Percentiles rank a stretch among this genome's conserved stretches.
phyloP scores from a whole-genome alignment of 192 early-diverging fungal species.

The Irineochytrium annulatum region DNA sequence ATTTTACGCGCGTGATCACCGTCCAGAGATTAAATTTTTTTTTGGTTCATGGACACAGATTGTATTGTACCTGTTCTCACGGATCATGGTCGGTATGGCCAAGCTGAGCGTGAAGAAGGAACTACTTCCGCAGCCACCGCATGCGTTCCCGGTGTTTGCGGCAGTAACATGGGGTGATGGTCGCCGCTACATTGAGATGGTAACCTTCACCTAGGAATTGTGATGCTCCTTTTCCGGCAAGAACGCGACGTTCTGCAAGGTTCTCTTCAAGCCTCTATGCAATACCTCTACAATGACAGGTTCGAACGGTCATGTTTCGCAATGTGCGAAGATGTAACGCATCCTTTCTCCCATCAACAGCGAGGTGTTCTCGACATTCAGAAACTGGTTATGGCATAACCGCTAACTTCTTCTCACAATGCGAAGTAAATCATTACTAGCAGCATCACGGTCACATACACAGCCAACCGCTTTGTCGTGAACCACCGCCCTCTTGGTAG shows the following conservation, averaged over 20 bases:
- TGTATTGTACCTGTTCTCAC: constrained; percentile 88
- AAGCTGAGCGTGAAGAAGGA: constrained; percentile 72
- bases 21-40: background rate
- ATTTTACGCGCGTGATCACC: background rate
- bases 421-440: background rate
- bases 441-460: background rate
- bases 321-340: background rate
- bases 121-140: constrained; percentile 66
- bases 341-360: background rate
- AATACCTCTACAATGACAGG: constrained; percentile 87
- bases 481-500: background rate
- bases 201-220: constrained; percentile 40
- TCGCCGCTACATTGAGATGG: background rate
- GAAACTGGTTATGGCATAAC: constrained; percentile 34
- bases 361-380: constrained; percentile 29
- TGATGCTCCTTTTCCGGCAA: constrained; percentile 93
- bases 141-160: constrained; percentile 89
- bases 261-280: constrained; percentile 91
- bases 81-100: constrained; percentile 81
- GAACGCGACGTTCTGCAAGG: constrained; percentile 84
- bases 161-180: constrained; percentile 80
- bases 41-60: constrained; percentile 53
- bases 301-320: background rate
- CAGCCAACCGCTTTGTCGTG: background rate
- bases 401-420: background rate